A percentile compares a stretch with the other conserved stretches of the same genome.
These are phyloP conservation scores for Coemansia umbellata DNA, from an alignment of 192 early-diverging fungal genomes.

Conservation along the genomic window DNA sequence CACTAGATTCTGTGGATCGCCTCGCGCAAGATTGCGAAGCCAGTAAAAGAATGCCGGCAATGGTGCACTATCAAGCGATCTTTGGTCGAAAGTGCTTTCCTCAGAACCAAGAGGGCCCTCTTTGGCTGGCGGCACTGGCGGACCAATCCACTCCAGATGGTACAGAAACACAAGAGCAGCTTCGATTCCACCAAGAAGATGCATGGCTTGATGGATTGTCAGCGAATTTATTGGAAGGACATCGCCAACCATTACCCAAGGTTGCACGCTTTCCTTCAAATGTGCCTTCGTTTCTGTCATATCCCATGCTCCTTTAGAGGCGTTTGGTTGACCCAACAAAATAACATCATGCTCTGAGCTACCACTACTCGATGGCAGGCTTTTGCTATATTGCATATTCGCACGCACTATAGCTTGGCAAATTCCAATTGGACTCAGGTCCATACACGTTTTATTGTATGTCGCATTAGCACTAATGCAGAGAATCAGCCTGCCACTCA, in stretches of 20 bases:
- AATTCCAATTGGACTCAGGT: constrained; percentile 35
- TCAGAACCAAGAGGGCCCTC: constrained; percentile 38
- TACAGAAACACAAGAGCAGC: constrained; percentile 17
- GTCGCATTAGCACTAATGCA: constrained; percentile 13
- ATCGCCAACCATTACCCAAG: constrained; percentile 25
- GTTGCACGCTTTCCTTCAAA: constrained; percentile 13
- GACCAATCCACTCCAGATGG: constrained; percentile 33
- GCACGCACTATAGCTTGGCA: constrained; percentile 30
- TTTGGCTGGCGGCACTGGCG: constrained; percentile 9
- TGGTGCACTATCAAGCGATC: constrained; percentile 11
- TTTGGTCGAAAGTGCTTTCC: constrained; percentile 27
- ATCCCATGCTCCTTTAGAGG: background rate
- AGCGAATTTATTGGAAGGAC: constrained; percentile 11
- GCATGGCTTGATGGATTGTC: constrained; percentile 27
- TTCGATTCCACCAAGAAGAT: constrained; percentile 28
- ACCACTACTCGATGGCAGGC: background rate
- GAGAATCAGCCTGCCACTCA: constrained; percentile 14
- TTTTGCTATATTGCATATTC: constrained; percentile 11
- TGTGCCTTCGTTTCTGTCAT: constrained; percentile 10
- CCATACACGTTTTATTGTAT: constrained; percentile 2
- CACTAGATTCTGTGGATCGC: constrained; percentile 17
- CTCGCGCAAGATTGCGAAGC: constrained; percentile 28
- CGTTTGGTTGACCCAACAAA: background rate
- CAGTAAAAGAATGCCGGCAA: constrained; percentile 32
- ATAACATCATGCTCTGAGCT: background rate